Percentiles rank a stretch among this genome's conserved stretches.
Conservation (phyloP, 1,284 basidiomycete genomes). For the Ceratobasidium sp. region DNA sequence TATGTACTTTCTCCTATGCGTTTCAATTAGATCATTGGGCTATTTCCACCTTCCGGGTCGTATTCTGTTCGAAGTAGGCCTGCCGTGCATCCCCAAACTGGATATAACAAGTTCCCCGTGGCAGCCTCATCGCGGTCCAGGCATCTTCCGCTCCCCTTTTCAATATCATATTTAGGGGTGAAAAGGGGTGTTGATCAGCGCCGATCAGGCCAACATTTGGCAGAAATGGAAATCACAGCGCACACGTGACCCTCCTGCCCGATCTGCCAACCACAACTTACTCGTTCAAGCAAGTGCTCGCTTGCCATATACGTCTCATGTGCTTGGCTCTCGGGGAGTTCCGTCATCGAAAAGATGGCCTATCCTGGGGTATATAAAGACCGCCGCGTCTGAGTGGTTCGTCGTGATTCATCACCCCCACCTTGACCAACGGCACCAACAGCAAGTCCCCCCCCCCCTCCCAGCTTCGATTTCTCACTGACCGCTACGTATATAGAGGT, state of each 20-base stretch:
- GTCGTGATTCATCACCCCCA: background rate
- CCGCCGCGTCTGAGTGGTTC: background rate
- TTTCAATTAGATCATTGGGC: background rate
- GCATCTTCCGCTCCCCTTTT: no score
- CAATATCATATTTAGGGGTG: no score
- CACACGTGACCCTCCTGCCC: background rate
- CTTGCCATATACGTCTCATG: background rate
- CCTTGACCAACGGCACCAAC: background rate
- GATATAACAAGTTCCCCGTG: no score
- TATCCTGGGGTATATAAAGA: background rate
- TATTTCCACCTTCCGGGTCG: no score
- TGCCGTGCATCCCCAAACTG: no score
- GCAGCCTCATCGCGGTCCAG: no score
- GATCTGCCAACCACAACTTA: background rate
- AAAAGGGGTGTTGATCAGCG: background rate
- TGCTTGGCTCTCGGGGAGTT: background rate
- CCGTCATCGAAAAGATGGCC: no score
- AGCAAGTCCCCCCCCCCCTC: background rate
- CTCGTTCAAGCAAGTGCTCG: background rate
- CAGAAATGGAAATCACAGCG: background rate
- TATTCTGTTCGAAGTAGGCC: no score
- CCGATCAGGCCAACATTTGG: background rate
- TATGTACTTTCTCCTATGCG: slow-evolving; percentile 2
- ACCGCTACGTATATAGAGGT: background rate
- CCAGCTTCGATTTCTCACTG: background rate